Evolutionary conservation across 495 filamentous ascomycete genomes (phyloP).

Genomic region (Daldinia decipiens): DNA sequence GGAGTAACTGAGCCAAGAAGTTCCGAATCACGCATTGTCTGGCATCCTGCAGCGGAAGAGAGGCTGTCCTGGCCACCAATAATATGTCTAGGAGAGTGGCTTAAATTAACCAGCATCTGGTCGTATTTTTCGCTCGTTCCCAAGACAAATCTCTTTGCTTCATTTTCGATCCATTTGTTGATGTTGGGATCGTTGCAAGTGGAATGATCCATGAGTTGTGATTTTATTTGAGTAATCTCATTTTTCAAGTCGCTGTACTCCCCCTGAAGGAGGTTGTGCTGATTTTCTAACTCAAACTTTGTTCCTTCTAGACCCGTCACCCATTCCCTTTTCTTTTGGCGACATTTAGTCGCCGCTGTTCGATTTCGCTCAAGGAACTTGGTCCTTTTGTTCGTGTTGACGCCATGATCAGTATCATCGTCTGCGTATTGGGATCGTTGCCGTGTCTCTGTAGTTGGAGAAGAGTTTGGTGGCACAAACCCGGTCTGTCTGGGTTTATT

Average conservation of each 20-base stretch:
- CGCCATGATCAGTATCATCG: conserved; percentile 6
- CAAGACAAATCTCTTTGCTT: conserved; percentile 55
- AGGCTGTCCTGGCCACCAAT: conserved; percentile 28
- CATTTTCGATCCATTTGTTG: conserved; percentile 57
- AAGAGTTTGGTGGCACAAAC: neutral
- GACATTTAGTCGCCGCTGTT: conserved; percentile 85
- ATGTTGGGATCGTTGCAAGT: conserved; percentile 66
- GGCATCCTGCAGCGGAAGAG: conserved; percentile 26
- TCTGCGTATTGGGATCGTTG: conserved; percentile 21
- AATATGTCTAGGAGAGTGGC: conserved; percentile 15
- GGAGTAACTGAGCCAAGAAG: conserved; percentile 25
- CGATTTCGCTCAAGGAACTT: conserved; percentile 82
- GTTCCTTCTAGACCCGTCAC: conserved; percentile 68
- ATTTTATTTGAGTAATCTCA: conserved; percentile 65
- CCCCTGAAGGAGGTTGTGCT: conserved; percentile 50
- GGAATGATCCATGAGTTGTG: conserved; percentile 67
- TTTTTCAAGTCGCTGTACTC: conserved; percentile 54
- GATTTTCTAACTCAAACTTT: conserved; percentile 52
- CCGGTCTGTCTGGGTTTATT: conserved; percentile 8
- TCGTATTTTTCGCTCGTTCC: conserved; percentile 48
- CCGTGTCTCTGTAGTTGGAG: conserved; percentile 16
- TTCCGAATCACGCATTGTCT: conserved; percentile 10
- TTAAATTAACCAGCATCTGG: conserved; percentile 46
- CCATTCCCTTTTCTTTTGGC: conserved; percentile 86
- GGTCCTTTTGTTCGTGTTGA: conserved; percentile 49